Evolutionary conservation across 1,284 basidiomycete species (phyloP).

Genomic region (Ganoderma meredithae): DNA sequence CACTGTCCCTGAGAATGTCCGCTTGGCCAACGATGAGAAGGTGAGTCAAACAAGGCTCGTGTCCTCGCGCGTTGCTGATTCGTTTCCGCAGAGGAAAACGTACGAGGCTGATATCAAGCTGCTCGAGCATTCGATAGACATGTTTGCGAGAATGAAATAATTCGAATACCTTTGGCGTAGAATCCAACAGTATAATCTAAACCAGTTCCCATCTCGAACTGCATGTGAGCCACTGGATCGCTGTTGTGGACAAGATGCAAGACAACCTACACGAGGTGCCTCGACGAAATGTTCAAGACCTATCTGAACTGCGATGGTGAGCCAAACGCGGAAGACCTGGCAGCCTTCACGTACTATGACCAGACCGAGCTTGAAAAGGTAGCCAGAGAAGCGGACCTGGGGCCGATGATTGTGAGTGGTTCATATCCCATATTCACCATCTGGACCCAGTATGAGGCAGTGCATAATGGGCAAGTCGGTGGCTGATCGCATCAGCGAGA

Average conservation of each 20-base stretch:
- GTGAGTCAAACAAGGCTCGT: constrained; percentile 47
- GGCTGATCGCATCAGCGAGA: neutral
- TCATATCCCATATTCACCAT: neutral
- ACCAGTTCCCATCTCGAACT: neutral
- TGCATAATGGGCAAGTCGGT: neutral
- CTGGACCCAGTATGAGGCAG: neutral
- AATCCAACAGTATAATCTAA: neutral
- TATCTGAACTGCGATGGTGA: neutral
- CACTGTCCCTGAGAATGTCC: constrained; percentile 82
- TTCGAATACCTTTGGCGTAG: neutral
- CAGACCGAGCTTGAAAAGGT: neutral
- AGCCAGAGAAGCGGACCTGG: neutral
- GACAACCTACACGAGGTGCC: neutral
- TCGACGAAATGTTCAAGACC: neutral
- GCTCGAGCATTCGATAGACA: constrained; percentile 51
- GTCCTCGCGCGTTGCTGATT: neutral
- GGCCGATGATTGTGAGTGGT: neutral
- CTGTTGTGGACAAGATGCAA: neutral
- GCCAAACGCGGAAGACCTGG: neutral
- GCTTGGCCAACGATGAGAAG: constrained; percentile 76
- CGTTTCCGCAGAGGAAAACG: constrained; percentile 47
- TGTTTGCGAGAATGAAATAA: constrained; percentile 50
- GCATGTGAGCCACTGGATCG: too few relatives aligned
- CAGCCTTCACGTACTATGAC: neutral
- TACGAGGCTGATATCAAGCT: constrained; percentile 55